These are phyloP conservation scores for Phialemoniopsis sp. DNA, from an alignment of 2,329 filamentous ascomycete genomes.

Conservation along the genomic window DNA sequence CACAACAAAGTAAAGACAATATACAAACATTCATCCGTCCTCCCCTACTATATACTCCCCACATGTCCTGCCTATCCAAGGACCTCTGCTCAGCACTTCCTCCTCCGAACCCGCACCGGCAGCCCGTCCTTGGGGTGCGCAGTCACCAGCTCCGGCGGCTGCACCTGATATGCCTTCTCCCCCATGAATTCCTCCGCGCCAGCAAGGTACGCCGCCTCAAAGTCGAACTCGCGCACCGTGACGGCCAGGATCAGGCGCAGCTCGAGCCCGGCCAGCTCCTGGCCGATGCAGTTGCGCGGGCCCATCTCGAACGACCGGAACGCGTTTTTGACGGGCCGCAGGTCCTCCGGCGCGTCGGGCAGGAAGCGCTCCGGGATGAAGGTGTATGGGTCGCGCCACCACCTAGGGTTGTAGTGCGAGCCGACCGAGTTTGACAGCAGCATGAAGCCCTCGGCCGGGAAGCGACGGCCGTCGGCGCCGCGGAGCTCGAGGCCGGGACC, in stretches of 20 bases:
- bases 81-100: neutral
- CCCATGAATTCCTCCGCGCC: conserved; percentile 24
- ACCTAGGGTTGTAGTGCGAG: conserved; percentile 30
- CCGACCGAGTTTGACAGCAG: conserved; percentile 32
- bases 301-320: conserved; percentile 52
- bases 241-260: conserved; percentile 44
- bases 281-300: conserved; percentile 49
- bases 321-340: conserved; percentile 29
- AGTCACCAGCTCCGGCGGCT: neutral
- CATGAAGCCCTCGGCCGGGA: conserved; percentile 37
- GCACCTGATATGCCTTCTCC: conserved; percentile 20
- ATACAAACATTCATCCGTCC: too few relatives aligned
- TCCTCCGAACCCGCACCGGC: too few relatives aligned
- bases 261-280: conserved; percentile 50
- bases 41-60: too few relatives aligned
- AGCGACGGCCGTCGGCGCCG: conserved; percentile 34
- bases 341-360: conserved; percentile 13
- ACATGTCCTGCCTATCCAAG: neutral
- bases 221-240: conserved; percentile 43
- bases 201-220: conserved; percentile 33
- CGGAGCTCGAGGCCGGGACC: conserved; percentile 29
- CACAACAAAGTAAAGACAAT: too few relatives aligned
- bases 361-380: conserved; percentile 44
- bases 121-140: too few relatives aligned
- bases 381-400: conserved; percentile 36